Percentiles rank a stretch among this genome's conserved stretches.
phyloP scores from a whole-genome alignment of 768 basidiomycete species.

The Tricholoma bakamatsutake region DNA sequence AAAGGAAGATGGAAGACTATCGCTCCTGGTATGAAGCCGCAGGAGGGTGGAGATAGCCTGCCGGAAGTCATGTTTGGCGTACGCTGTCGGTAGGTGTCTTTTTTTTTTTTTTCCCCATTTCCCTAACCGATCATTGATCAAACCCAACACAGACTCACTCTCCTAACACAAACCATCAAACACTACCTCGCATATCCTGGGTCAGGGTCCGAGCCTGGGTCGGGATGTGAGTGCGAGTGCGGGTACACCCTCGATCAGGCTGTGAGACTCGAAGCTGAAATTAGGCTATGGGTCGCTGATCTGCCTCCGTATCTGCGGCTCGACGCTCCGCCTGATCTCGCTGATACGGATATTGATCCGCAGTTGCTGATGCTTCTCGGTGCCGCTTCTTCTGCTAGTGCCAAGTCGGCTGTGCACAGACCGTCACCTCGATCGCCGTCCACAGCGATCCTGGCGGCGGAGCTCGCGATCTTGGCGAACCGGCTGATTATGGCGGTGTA shows the following conservation, averaged over 20 bases:
- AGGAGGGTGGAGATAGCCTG: background rate
- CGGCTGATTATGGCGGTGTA: conserved; percentile 59
- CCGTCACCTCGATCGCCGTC: conserved; percentile 26
- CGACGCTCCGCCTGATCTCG: background rate
- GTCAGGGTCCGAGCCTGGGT: background rate
- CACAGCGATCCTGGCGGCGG: conserved; percentile 33
- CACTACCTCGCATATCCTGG: conserved; percentile 36
- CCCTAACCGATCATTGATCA: background rate
- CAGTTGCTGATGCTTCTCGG: background rate
- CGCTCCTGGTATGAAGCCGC: background rate
- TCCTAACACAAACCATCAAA: conserved; percentile 58
- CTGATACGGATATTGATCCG: background rate
- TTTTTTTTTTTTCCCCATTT: too few species aligned
- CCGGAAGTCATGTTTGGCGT: conserved; percentile 40
- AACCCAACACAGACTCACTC: conserved; percentile 41
- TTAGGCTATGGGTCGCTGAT: conserved; percentile 46
- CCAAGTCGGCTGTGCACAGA: too few species aligned
- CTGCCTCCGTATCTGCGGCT: conserved; percentile 45
- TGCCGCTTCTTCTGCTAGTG: too few species aligned
- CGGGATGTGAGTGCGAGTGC: conserved; percentile 3
- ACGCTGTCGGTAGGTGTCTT: conserved; percentile 51
- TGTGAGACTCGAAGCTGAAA: conserved; percentile 46
- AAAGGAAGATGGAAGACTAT: background rate
- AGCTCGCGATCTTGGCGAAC: conserved; percentile 56
- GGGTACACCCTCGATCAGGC: conserved; percentile 61